Percentiles rank a stretch among this genome's conserved stretches.
Evolutionary conservation across 805 yeast species (phyloP).

Genomic region (Metschnikowia amazonensis): DNA sequence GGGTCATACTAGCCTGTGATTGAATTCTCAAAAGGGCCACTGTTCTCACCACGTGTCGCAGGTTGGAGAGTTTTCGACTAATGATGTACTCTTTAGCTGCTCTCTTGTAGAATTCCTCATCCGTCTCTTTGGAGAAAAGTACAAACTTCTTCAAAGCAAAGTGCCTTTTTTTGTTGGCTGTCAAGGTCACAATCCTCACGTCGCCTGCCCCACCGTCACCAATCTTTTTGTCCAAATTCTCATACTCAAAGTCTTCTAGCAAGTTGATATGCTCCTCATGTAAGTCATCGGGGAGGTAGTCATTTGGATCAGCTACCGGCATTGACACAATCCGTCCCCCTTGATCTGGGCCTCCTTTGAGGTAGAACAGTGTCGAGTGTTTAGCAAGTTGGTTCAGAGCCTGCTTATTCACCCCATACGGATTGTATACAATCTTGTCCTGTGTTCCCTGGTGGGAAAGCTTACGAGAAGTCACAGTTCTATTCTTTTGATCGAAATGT

Average conservation of each 20-base stretch:
- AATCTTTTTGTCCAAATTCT: slow-evolving; percentile 41
- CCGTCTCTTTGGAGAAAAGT: slow-evolving; percentile 57
- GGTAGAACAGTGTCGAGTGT: slow-evolving; percentile 23
- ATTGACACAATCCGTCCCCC: slow-evolving; percentile 51
- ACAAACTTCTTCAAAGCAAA: slow-evolving; percentile 67
- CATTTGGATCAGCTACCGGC: slow-evolving; percentile 66
- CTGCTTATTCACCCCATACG: slow-evolving; percentile 52
- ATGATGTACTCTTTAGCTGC: slow-evolving; percentile 63
- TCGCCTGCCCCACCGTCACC: slow-evolving; percentile 75
- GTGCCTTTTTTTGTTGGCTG: slow-evolving; percentile 39
- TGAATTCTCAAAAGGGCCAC: slow-evolving; percentile 55
- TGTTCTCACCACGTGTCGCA: slow-evolving; percentile 58
- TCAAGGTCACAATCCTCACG: slow-evolving; percentile 45
- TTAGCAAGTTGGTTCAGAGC: slow-evolving; percentile 20
- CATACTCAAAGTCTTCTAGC: slow-evolving; percentile 52
- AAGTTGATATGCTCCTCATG: slow-evolving; percentile 47
- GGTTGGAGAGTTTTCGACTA: slow-evolving; percentile 50
- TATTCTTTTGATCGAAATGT: slow-evolving; percentile 26
- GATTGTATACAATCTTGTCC: slow-evolving; percentile 57
- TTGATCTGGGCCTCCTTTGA: slow-evolving; percentile 32
- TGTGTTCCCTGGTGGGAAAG: slow-evolving; percentile 17
- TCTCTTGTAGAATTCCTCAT: slow-evolving; percentile 60
- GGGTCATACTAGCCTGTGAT: slow-evolving; percentile 46
- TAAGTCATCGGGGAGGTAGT: slow-evolving; percentile 51
- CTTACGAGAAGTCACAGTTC: slow-evolving; percentile 6